Base-by-base conservation (phyloP, 1,139 yeast genomes). In the Blastobotrys aristatus region DNA sequence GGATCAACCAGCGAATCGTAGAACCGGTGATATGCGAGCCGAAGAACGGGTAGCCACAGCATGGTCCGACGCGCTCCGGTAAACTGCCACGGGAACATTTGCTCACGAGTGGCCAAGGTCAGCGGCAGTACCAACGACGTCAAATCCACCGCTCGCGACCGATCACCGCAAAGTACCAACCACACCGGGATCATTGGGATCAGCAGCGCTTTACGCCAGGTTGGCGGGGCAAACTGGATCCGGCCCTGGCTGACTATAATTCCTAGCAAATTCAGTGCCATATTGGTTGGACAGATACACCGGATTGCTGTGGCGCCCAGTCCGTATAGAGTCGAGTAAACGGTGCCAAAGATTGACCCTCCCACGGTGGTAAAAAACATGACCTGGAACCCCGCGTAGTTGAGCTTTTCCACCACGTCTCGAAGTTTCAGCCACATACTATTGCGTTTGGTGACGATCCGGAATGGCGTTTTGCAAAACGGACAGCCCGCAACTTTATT, bases 391-490 rank as follows among this genome's bases (percentile, higher is more conserved):
- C 61, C 51, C 50, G 52, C 14, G 50, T 49, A 30, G 48, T 52
- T 36, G 48, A 57, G 51, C 1, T 57, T 29, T 29, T 58, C 65
- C 1, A 67, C n/a, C 1, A 53, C 35, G 14, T 56, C 56, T 8
- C 66, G 49, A 16, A 65, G 17, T 13, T 62, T 48, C 6, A 70
- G 22, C 8, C 56, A 42, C 46, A 58, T 49, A 11, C 65, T 61
- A 27, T 41, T 17, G 7, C 18, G 4, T 8, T 26, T 20, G n/a
- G 4, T 31, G 13, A 32, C 37, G 21, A 72, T 53, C 34, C 62
- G 55, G 13, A 74, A 66, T 2, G 65, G 60, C 1, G 65, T 51
- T 46, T 66, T 63, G 55, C 79, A 74, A 55, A 74, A 79, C 1
- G 78, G 78, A 52, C 79, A 74, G 14, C 56, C 59, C 5, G 55